Evolutionary conservation across 148 eudicot species (phyloP), one percentile per base, ranked within the genome.

Genomic region (Camellia sinensis): DNA sequence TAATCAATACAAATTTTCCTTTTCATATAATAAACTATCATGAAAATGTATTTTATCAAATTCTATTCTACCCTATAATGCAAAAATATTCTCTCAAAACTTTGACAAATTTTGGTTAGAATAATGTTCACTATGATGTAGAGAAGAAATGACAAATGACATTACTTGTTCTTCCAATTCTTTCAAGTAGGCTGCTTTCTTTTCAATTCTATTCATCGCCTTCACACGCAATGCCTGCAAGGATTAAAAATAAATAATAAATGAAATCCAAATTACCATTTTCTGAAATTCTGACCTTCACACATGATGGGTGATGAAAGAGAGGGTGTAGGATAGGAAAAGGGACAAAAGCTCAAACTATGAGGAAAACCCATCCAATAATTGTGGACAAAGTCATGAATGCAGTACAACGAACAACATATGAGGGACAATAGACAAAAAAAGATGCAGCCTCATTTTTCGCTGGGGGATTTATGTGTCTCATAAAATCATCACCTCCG

Each of bases 141-240:
- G 37, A 29, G 37, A 29, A 29, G 37, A 29, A 75, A 40, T 45
- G n/a, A 3, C 37, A 60, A 15, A 60, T n/a, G 37, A n/a, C 17
- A 14, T 80, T 78, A 84, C 84, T 57, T 84, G 86, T 65, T 84
- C 81, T 67, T 68, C 63, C 63, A 78, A 54, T 17, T 68, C 81
- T n/a, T 68, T 67, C 74, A 67, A 69, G 63, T 78, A 78, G 52
- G 73, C 81, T 18, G 62, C 66, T 68, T 78, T 78, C 64, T 67
- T 78, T 41, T 17, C 46, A 46, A 78, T 68, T 19, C 40, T 7
- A 54, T 54, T 68, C 22, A 37, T 68, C 81, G 54, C 66, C 65
- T 53, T 67, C 2, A 53, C 48, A 41, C 50, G 74, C 81, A 65
- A 67, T 44, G 78, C 83, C 86, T 84, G 74, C 77, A 80, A 74